Base-by-base conservation (phyloP, 441 rosid species). In the Macaranga tanarius region DNA sequence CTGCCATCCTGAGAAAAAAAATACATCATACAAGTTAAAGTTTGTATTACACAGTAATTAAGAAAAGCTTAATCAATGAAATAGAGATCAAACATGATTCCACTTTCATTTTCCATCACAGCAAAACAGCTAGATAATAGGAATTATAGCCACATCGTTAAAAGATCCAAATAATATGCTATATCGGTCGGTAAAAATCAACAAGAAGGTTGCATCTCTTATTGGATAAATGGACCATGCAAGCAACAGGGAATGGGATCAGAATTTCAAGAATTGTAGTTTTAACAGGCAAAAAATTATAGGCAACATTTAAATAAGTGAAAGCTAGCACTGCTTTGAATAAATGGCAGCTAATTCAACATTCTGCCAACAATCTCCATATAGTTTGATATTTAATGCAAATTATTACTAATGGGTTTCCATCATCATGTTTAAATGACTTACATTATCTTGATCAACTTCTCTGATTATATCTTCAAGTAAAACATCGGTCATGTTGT, bases 391-490 rank as follows among this genome's bases (percentile, higher is more conserved):
- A 45, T 23, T 23, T 22, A 65, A 65, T 23, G 13, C 4, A 45
- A 51, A 66, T 26, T 19, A 66, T 66, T 47, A 20, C 10, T 22
- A 45, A 45, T 11, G 16, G 58, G 17, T 23, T 0, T 42, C 28
- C 22, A 40, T 57, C 60, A 71, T 62, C 38, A 5, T 0, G 44
- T 38, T 65, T 60, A 71, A 68, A 66, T 70, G 52, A 75, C 92
- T 84, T 81, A 88, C 99, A 74, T 92, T 96, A 76, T 95, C 94
- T 82, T 96, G 99, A 80, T 96, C 99, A 6, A 89, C 98, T 86
- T 96, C 98, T 83, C 75, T 87, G 75, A 96, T 93, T 63, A 92
- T 80, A 62, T 95, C 99, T 76, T 95, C 99, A 42, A 95, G 95
- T 34, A 86, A 86, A 75, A 85, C 97, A 84, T 93, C 97, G 0